These are phyloP conservation scores for Protostelium mycophagum DNA, from an alignment of 78 protist genomes.

Conservation along the genomic window DNA sequence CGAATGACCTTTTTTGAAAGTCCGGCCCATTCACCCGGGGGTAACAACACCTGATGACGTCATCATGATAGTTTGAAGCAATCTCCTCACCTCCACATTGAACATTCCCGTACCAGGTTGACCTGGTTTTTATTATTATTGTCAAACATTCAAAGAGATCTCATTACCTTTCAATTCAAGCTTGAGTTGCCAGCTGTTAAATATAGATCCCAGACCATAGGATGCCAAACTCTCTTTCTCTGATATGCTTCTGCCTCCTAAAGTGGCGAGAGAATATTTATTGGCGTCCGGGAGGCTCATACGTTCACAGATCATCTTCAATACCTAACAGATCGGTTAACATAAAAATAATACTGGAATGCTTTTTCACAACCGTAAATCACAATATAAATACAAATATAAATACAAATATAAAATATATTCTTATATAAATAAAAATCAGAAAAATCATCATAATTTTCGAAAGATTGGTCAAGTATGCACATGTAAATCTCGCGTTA, in stretches of 20 bases:
- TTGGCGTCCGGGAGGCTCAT: not conserved
- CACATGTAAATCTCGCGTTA: too few relatives aligned
- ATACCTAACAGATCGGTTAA: not conserved
- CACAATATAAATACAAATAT: too few relatives aligned
- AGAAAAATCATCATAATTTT: too few relatives aligned
- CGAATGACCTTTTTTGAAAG: not conserved
- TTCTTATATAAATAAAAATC: too few relatives aligned
- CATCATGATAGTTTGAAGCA: too few relatives aligned
- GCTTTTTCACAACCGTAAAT: too few relatives aligned
- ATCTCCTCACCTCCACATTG: not conserved
- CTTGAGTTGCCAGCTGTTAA: not conserved
- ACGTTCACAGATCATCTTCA: not conserved
- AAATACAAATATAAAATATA: too few relatives aligned
- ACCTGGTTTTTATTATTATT: not conserved
- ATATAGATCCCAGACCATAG: not conserved
- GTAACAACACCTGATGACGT: constrained; percentile 1
- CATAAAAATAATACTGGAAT: not conserved
- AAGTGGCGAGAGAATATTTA: not conserved
- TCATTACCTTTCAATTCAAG: not conserved
- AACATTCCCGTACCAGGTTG: not conserved
- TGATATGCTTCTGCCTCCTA: not conserved
- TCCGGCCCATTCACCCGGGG: not conserved
- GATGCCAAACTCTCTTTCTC: not conserved
- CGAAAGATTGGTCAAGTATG: too few relatives aligned
- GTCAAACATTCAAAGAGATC: not conserved